Conservation (phyloP, 345 rosid species). For the Salix viminalis region DNA sequence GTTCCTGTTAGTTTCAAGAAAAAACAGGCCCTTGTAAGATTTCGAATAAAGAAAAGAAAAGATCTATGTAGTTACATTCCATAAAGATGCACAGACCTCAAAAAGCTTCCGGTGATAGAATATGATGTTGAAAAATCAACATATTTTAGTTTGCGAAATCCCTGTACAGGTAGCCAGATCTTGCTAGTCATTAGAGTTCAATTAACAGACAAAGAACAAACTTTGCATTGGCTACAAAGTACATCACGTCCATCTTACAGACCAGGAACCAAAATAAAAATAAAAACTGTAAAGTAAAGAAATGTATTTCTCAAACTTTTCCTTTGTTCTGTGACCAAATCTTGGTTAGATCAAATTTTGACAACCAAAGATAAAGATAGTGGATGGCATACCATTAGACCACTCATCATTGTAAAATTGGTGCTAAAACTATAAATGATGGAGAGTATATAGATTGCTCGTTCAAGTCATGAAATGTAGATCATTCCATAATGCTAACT, state of each 20-base stretch:
- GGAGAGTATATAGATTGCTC: background rate
- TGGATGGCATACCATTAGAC: background rate
- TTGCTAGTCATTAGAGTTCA: background rate
- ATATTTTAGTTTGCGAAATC: slow-evolving; percentile 55
- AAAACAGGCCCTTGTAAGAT: background rate
- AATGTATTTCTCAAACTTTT: background rate
- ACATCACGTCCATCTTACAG: background rate
- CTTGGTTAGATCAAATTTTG: background rate
- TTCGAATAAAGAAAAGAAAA: slow-evolving; percentile 2
- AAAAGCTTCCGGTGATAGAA: slow-evolving; percentile 65
- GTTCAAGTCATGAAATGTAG: background rate
- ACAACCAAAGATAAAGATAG: background rate
- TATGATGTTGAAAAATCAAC: slow-evolving; percentile 71
- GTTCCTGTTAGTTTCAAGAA: slow-evolving; percentile 33
- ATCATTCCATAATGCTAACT: background rate
- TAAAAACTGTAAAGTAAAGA: background rate
- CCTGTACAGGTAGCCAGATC: slow-evolving; percentile 39
- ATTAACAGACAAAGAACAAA: background rate
- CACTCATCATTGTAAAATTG: background rate
- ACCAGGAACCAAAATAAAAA: background rate
- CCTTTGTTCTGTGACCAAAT: background rate
- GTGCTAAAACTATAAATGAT: background rate
- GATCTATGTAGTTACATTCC: background rate
- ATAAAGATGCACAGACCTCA: slow-evolving; percentile 45
- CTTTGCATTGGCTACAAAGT: background rate